Conservation (phyloP, 495 filamentous ascomycete species). For the Hypomontagnella monticulosa region DNA sequence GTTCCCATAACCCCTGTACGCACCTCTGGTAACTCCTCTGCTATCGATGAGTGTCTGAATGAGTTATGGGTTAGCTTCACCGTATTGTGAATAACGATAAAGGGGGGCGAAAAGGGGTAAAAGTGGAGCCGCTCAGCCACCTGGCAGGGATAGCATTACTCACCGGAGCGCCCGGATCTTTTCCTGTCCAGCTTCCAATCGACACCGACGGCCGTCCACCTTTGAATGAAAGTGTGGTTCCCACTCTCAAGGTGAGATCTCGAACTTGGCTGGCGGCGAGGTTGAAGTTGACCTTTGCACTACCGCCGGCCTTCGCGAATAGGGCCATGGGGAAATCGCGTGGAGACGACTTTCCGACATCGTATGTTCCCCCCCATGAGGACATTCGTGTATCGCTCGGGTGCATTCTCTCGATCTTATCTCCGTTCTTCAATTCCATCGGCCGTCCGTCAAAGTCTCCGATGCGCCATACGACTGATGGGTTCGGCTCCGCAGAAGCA, state of each 20-base stretch:
- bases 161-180: slow-evolving; percentile 61
- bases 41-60: slow-evolving; percentile 60
- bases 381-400: slow-evolving; percentile 66
- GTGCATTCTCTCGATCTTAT: slow-evolving; percentile 68
- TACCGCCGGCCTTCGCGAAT: slow-evolving; percentile 64
- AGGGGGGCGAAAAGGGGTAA: background rate
- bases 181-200: slow-evolving; percentile 58
- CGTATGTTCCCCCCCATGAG: slow-evolving; percentile 63
- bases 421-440: slow-evolving; percentile 66
- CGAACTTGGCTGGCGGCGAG: slow-evolving; percentile 51
- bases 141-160: slow-evolving; percentile 37
- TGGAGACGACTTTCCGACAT: slow-evolving; percentile 58
- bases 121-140: background rate
- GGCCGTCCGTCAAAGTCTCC: slow-evolving; percentile 67
- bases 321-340: slow-evolving; percentile 68
- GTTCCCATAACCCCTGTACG: slow-evolving; percentile 66
- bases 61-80: slow-evolving; percentile 6
- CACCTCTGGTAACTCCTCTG: slow-evolving; percentile 67
- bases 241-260: slow-evolving; percentile 59
- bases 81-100: too few species aligned
- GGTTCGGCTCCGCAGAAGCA: slow-evolving; percentile 54
- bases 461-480: slow-evolving; percentile 65
- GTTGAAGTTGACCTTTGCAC: slow-evolving; percentile 63
- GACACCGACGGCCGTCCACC: slow-evolving; percentile 56
- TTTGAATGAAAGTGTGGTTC: slow-evolving; percentile 68